Evolutionary conservation across 768 basidiomycete genomes (phyloP).

Genomic region (Sarcodon aspratus): DNA sequence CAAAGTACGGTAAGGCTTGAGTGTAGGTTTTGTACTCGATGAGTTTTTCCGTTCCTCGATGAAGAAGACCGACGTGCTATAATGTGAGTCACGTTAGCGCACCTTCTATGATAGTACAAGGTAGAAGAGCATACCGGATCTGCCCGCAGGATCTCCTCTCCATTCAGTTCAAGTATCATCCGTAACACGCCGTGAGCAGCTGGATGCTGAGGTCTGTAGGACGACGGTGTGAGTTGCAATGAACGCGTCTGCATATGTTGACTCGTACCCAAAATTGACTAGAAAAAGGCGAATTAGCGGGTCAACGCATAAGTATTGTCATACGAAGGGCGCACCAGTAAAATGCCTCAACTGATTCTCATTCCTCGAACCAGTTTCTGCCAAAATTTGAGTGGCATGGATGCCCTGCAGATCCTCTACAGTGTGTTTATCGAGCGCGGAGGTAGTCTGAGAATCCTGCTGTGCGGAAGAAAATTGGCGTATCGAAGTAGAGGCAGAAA

Average conservation of each 20-base stretch:
- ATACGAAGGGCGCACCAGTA: constrained; percentile 48
- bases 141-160: constrained; percentile 85
- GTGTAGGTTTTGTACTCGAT: constrained; percentile 99
- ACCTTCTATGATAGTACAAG: not conserved
- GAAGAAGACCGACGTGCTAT: constrained; percentile 89
- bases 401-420: constrained; percentile 83
- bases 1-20: constrained; percentile 97
- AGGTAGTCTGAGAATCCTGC: constrained; percentile 16
- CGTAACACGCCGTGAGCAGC: constrained; percentile 98
- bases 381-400: constrained; percentile 68
- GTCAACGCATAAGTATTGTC: not conserved
- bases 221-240: too few species aligned
- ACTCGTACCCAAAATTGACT: constrained; percentile 85
- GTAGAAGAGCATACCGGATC: constrained; percentile 50
- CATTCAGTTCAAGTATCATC: constrained; percentile 94
- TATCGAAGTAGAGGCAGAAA: constrained; percentile 27
- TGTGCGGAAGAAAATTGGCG: constrained; percentile 12
- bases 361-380: constrained; percentile 56
- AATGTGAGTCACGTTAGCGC: constrained; percentile 2
- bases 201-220: constrained; percentile 85
- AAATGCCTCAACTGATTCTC: constrained; percentile 88
- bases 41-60: constrained; percentile 96
- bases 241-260: not conserved
- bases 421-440: constrained; percentile 45
- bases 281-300: constrained; percentile 4